Base-by-base conservation (phyloP, 176 grass and related monocot species). In the Elaeis guineensis region DNA sequence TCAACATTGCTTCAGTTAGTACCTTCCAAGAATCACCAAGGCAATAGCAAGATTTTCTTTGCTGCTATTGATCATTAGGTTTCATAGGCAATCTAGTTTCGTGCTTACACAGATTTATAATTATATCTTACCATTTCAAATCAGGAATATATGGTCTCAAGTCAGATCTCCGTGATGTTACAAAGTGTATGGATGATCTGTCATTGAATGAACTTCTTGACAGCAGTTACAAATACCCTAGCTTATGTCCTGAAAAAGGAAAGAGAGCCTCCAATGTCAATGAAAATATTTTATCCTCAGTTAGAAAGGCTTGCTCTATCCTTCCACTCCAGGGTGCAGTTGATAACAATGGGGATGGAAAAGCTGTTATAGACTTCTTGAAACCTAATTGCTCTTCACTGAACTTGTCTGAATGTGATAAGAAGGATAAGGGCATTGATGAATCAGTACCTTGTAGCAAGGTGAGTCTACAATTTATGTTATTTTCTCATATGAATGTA, bases 121-220 rank as follows among this genome's bases (percentile, higher is more conserved):
- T 44, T 44, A 44, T 12, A 44, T 12, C 11, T 44, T 44, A 44
- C 35, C 35, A 44, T 44, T 44, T 44, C 35, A 44, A 44, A 44
- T 80, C 67, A 98, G 93, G 87, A 66, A 51, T 74, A 54, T 70
- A 89, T 79, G 81, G 86, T 30, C 88, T 92, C 21, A 98, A 89
- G 75, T 64, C 87, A 62, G 84, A 98, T 75, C 57, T 80, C 21
- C 70, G 72, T 83, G 93, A 98, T 58, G 74, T 92, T 59, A 89
- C 84, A 49, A 85, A 86, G 67, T 70, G 85, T 78, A 76, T 89
- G 51, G 78, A 89, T 69, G 86, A 92, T 24, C 72, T 79, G 21
- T 69, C 81, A 12, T 72, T 98, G 66, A 69, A 66, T 0, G 88
- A 92, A 52, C 93, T 98, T 83, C 84, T 98, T 4, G 65, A 83